These are phyloP conservation scores for Coemansia asiatica DNA, from an alignment of 192 early-diverging fungal genomes.

Conservation along the genomic window DNA sequence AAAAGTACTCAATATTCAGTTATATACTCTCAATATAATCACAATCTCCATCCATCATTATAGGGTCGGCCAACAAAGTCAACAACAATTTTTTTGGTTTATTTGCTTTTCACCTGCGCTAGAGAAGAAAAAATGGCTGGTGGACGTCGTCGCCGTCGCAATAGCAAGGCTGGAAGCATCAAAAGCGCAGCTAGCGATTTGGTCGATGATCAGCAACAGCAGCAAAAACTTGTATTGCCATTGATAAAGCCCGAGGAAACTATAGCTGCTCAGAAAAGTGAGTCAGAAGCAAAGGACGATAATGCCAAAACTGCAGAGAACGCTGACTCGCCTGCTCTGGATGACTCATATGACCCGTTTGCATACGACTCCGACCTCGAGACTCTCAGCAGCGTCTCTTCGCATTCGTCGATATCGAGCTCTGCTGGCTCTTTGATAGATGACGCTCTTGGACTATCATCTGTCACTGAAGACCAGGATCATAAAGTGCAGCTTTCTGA, in stretches of 20 bases:
- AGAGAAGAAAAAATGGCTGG: conserved; percentile 11
- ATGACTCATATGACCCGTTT: conserved; percentile 45
- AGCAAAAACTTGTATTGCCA: neutral
- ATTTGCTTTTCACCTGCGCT: neutral
- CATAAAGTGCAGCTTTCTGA: neutral
- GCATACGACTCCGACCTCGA: conserved; percentile 55
- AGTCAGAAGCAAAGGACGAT: neutral
- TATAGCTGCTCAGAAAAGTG: neutral
- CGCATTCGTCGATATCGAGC: conserved; percentile 50
- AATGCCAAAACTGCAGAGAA: neutral
- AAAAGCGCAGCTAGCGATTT: conserved; percentile 15
- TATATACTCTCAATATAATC: neutral
- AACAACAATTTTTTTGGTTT: neutral
- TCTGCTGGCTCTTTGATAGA: conserved; percentile 27
- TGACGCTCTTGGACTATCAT: conserved; percentile 11
- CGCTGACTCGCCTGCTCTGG: conserved; percentile 4
- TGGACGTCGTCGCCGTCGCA: conserved; percentile 26
- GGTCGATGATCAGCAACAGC: neutral
- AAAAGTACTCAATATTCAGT: neutral
- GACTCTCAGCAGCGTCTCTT: conserved; percentile 54
- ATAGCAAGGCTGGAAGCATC: conserved; percentile 12
- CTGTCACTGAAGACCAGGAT: conserved; percentile 6
- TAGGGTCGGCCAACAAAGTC: neutral
- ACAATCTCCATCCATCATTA: neutral
- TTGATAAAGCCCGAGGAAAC: conserved; percentile 12